Evolutionary conservation across 371 early-diverging fungal species (phyloP), one percentile per base, ranked within the genome.

Genomic region (Umbelopsis sp.): DNA sequence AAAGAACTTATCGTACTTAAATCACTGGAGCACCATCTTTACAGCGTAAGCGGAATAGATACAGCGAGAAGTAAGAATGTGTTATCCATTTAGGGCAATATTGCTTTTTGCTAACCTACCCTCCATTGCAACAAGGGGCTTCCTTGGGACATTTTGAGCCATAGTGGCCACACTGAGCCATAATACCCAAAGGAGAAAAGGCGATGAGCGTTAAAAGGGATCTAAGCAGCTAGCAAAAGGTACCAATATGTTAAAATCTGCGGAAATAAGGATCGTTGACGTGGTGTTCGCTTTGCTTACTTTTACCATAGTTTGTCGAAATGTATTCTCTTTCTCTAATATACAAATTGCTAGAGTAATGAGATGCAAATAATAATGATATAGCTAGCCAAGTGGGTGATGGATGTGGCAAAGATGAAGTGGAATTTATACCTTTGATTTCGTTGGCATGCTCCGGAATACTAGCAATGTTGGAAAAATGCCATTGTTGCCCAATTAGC

Each of bases 91-190:
- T 57, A 57, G 32, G 57, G 57, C 57, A 57, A 57, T 57, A 57
- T 57, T 57, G 24, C 41, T 41, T 18, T 35, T 57, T 7, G 53
- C 53, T 57, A 35, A 57, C 57, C 35, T 57, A 57, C 57, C 57
- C 57, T 35, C 44, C 72, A 69, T 72, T 76, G 64, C 84, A 84
- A 76, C 84, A 84, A 44, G 84, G 84, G 46, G 73, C 65, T 63
- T 69, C 63, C 52, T 76, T 70, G 62, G 69, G 66, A 72, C 84
- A 84, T 48, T 65, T 68, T 68, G 73, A 71, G 67, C 69, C 73
- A 29, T 32, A 45, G 24, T 70, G 18, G 14, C 20, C 29, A 46
- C 70, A 70, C 18, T 41, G 35, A 22, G 41, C 67, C 57, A 57
- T 35, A n/a, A 57, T 57, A 5, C 57, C 12, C 35, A 57, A 35